phyloP scores from a whole-genome alignment of 345 rosid species.

The Lagerstroemia speciosa region DNA sequence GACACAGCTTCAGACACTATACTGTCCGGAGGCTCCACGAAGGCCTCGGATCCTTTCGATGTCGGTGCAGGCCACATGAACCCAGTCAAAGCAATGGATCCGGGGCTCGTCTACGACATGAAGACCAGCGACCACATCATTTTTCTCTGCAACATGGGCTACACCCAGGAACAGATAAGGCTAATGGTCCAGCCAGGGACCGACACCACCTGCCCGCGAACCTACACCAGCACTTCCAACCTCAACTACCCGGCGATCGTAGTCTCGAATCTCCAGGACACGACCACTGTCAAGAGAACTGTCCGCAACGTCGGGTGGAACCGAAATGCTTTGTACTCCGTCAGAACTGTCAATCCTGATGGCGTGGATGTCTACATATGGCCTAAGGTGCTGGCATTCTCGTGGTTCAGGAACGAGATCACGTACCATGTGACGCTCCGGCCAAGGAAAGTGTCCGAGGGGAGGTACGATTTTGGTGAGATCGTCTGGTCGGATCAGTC shows the following conservation, averaged over 20 bases:
- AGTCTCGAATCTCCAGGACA: conserved; percentile 27
- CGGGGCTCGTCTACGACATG: conserved; percentile 57
- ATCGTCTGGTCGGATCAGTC: conserved; percentile 51
- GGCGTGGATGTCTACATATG: conserved; percentile 57
- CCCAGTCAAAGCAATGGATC: conserved; percentile 55
- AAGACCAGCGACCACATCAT: conserved; percentile 40
- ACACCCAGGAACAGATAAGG: conserved; percentile 22
- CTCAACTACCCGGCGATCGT: conserved; percentile 63
- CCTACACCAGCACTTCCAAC: conserved; percentile 20
- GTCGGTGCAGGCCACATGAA: conserved; percentile 60
- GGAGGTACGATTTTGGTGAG: conserved; percentile 59
- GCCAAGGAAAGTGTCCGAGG: conserved; percentile 30
- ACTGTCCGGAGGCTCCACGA: conserved; percentile 29
- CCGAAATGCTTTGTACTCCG: conserved; percentile 29
- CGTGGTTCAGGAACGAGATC: conserved; percentile 23
- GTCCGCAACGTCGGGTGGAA: conserved; percentile 40
- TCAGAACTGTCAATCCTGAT: conserved; percentile 25
- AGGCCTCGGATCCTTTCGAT: conserved; percentile 40
- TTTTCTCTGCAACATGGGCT: conserved; percentile 58
- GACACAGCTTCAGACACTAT: conserved; percentile 29
- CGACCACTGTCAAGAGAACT: conserved; percentile 42
- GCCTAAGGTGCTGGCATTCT: conserved; percentile 43
- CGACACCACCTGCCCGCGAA: conserved; percentile 15
- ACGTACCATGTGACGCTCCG: conserved; percentile 41
- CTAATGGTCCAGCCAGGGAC: conserved; percentile 17